Base-by-base conservation (phyloP, 2,329 filamentous ascomycete genomes). In the Aspergillus udagawae region DNA sequence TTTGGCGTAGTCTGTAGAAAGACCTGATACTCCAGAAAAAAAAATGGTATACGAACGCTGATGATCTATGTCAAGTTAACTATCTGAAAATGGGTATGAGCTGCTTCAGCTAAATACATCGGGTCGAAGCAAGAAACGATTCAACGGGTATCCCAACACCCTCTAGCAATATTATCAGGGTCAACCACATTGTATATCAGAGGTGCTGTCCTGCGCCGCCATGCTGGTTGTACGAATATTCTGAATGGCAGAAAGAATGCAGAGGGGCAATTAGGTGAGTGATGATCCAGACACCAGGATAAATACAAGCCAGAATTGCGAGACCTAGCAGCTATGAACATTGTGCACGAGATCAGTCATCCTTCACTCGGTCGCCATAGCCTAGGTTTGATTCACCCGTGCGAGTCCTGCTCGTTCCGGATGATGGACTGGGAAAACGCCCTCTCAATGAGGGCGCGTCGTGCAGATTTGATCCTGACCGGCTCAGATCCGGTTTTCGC, bases 381-480 rank as follows among this genome's bases (percentile, higher is more conserved):
- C 56, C 49, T 8, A 54, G 38, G 20, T 56, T 63, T 47, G 60
- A 56, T 44, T 51, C 64, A 52, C 62, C 58, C 51, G 65, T 59
- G 62, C 69, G 71, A 73, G 71, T 67, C 70, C 71, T 66, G 71
- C 71, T 73, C 69, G 69, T 67, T 52, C 65, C 53, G 32, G 63
- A 63, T 48, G 60, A 60, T 17, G 70, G 59, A 53, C 62, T 64
- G 47, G 60, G 54, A 48, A 64, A 66, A 28, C 65, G 67, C 6
- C 60, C 70, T 56, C 67, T 64, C 41, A 69, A 61, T 8, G 66
- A 70, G 10, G 61, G 54, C 25, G 58, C 57, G 35, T 57, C 55
- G 49, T 62, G 60, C 28, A 60, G 52, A 28, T 53, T 64, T 9
- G 63, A 58, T 9, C 51, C 55, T 10, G 63, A 60, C 38, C 59